Percentiles rank a stretch among this genome's conserved stretches.
Conservation (phyloP, 331 rosid genomes). For the Phaseolus coccineus region DNA sequence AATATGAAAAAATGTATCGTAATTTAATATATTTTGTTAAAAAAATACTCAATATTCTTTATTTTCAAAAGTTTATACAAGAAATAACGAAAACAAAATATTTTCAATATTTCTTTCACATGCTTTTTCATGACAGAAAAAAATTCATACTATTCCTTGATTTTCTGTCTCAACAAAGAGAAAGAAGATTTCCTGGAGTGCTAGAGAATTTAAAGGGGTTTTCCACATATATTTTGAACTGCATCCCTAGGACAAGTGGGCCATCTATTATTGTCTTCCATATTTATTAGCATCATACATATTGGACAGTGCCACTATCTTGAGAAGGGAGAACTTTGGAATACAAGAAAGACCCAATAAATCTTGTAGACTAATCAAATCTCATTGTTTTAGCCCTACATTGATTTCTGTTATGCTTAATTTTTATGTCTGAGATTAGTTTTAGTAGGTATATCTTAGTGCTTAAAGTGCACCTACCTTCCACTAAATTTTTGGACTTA, state of each 20-base stretch:
- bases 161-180: background rate
- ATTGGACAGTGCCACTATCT: slow-evolving; percentile 18
- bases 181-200: background rate
- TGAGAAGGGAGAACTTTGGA: background rate
- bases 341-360: background rate
- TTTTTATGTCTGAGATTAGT: slow-evolving; percentile 9
- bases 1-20: background rate
- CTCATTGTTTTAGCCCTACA: background rate
- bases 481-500: slow-evolving; percentile 40
- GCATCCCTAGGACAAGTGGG: background rate
- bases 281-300: slow-evolving; percentile 39
- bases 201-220: slow-evolving; percentile 26
- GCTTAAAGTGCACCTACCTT: slow-evolving; percentile 33
- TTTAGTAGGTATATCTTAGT: slow-evolving; percentile 25
- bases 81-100: too few species aligned
- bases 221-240: slow-evolving; percentile 20
- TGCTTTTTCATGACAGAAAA: background rate
- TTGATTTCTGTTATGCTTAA: background rate
- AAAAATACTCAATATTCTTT: background rate
- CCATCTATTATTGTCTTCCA: slow-evolving; percentile 23
- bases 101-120: too few species aligned
- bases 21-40: background rate
- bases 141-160: background rate
- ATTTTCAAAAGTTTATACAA: background rate
- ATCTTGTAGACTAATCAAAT: slow-evolving; percentile 7